Conservation (phyloP, 2,329 filamentous ascomycete genomes). For the Cladophialophora chaetospira region DNA sequence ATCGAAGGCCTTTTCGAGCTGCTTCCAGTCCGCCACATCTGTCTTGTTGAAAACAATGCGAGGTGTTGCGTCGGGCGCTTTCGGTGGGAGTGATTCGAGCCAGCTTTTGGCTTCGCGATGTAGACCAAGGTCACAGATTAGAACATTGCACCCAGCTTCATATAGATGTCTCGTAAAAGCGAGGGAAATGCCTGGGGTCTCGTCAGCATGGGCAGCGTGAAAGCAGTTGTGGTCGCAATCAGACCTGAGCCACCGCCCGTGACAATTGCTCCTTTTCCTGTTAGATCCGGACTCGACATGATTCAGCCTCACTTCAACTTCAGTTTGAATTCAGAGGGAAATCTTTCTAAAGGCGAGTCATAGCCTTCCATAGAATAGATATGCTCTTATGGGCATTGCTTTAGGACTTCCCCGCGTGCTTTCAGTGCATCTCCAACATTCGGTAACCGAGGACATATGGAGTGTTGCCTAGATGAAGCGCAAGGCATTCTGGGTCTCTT, state of each 20-base stretch:
- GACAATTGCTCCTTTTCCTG: constrained; percentile 47
- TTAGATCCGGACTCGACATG: constrained; percentile 3
- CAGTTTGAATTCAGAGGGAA: not conserved
- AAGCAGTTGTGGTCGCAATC: constrained; percentile 20
- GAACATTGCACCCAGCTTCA: constrained; percentile 47
- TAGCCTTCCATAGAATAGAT: not conserved
- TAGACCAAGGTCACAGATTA: constrained; percentile 47
- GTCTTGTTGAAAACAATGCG: constrained; percentile 47
- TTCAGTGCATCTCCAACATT: not conserved
- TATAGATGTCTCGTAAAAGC: constrained; percentile 45
- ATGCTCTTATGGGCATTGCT: not conserved
- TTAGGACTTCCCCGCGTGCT: not conserved
- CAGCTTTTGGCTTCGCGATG: constrained; percentile 46
- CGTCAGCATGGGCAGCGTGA: no score
- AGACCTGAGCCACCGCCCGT: constrained; percentile 57
- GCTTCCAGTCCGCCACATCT: constrained; percentile 51
- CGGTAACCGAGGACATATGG: not conserved
- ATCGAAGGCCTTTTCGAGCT: constrained; percentile 52
- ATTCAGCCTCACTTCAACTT: not conserved
- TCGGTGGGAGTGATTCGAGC: constrained; percentile 36
- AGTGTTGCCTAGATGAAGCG: not conserved
- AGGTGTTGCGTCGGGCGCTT: constrained; percentile 23
- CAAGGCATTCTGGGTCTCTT: no score
- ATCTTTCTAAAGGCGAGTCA: not conserved
- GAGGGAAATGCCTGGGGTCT: constrained; percentile 44